These are phyloP conservation scores for Phialophora tarda DNA, from an alignment of 2,329 filamentous ascomycete species.

Conservation along the genomic window DNA sequence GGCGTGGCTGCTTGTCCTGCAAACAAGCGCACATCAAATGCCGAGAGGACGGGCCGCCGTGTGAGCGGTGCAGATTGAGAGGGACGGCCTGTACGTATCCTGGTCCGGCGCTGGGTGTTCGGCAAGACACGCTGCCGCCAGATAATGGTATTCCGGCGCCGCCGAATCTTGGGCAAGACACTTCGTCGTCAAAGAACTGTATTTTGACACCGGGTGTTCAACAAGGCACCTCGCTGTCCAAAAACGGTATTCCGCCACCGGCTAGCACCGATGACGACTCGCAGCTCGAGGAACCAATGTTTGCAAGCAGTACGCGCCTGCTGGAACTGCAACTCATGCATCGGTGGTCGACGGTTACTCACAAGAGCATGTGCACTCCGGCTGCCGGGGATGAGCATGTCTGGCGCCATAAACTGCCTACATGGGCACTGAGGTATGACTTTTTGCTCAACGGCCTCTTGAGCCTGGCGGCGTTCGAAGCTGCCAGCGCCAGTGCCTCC, in stretches of 20 bases:
- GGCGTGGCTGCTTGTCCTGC: conserved; percentile 26
- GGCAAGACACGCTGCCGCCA: neutral
- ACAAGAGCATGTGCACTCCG: conserved; percentile 31
- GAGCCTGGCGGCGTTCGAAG: conserved; percentile 33
- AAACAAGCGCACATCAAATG: conserved; percentile 30
- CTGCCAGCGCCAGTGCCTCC: conserved; percentile 7
- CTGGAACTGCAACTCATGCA: conserved; percentile 40
- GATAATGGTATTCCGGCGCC: neutral
- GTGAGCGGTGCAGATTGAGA: conserved; percentile 21
- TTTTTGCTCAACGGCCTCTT: conserved; percentile 34
- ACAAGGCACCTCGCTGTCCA: neutral
- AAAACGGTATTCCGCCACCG: neutral
- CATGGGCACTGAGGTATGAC: conserved; percentile 24
- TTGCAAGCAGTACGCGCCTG: conserved; percentile 13
- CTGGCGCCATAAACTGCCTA: conserved; percentile 29
- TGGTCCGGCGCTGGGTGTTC: neutral
- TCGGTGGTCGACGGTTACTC: conserved; percentile 35
- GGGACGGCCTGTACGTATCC: conserved; percentile 24
- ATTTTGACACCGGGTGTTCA: neutral
- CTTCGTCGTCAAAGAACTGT: neutral
- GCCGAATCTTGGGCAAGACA: neutral
- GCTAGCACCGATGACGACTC: neutral
- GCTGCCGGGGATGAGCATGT: conserved; percentile 28
- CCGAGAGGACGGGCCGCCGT: conserved; percentile 24
- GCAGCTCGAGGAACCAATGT: neutral